A percentile compares a stretch with the other conserved stretches of the same genome.
These are phyloP conservation scores for Cladosporium sp. DNA, from an alignment of 2,329 filamentous ascomycete genomes.

Conservation along the genomic window DNA sequence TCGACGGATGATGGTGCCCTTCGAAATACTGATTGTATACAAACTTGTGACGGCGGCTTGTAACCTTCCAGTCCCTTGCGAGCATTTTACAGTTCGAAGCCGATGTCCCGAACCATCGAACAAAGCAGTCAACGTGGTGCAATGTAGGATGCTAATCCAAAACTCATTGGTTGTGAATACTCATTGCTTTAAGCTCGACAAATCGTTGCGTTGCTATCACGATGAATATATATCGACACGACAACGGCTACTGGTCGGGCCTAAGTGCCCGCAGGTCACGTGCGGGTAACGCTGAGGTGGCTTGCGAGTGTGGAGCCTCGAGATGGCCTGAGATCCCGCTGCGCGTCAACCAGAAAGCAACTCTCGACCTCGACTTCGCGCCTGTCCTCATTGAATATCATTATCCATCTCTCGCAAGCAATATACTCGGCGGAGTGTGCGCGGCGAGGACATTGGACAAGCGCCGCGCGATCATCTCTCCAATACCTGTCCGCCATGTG, in stretches of 20 bases:
- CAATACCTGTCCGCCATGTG: not conserved
- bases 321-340: not conserved
- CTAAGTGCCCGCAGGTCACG: not conserved
- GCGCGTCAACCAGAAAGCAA: not conserved
- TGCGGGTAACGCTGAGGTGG: not conserved
- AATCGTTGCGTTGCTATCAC: not conserved
- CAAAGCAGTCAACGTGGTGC: not conserved
- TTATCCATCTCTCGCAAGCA: constrained; percentile 9
- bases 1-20: too few relatives aligned
- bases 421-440: not conserved
- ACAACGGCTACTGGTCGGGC: not conserved
- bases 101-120: not conserved
- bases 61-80: not conserved
- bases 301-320: not conserved
- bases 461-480: not conserved
- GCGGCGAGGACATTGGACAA: not conserved
- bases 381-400: constrained; percentile 1
- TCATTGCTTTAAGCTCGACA: not conserved
- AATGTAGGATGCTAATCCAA: not conserved
- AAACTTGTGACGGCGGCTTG: not conserved
- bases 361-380: not conserved
- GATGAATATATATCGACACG: not conserved
- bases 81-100: not conserved
- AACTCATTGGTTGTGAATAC: not conserved
- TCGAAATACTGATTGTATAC: not conserved